Conservation (phyloP, 306 rosid species). For the Inga oerstediana region DNA sequence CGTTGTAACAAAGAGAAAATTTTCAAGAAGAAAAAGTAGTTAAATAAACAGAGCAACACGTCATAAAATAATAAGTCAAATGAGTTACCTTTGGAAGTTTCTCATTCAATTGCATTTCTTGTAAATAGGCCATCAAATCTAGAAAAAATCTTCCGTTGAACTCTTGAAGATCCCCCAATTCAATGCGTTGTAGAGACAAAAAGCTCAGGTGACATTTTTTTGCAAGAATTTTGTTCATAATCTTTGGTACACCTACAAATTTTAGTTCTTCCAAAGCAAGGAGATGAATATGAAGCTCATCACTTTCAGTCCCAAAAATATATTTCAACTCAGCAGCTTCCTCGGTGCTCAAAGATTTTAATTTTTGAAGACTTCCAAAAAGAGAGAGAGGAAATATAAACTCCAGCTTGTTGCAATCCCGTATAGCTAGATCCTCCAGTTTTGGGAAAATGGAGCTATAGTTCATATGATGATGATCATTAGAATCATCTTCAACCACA, state of each 20-base stretch:
- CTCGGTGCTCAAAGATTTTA: background rate
- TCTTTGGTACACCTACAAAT: background rate
- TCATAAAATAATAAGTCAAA: background rate
- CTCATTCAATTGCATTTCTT: no score
- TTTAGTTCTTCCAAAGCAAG: background rate
- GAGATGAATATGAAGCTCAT: background rate
- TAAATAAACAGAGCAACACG: background rate
- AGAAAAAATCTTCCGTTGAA: background rate
- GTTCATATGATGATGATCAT: background rate
- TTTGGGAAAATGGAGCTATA: background rate
- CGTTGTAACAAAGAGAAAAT: background rate
- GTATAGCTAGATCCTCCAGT: background rate
- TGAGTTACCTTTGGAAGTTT: background rate
- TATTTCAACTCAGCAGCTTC: background rate
- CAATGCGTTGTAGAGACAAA: background rate
- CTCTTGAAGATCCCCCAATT: background rate
- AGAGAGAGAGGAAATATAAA: background rate
- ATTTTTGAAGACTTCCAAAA: background rate
- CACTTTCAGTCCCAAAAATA: background rate
- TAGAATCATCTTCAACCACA: background rate
- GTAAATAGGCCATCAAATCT: no score
- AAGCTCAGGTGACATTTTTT: background rate
- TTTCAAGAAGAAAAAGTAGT: background rate
- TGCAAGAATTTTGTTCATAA: background rate
- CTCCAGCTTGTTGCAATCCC: background rate